Base-by-base conservation (phyloP, 2,329 filamentous ascomycete genomes). In the Cercospora sojina region DNA sequence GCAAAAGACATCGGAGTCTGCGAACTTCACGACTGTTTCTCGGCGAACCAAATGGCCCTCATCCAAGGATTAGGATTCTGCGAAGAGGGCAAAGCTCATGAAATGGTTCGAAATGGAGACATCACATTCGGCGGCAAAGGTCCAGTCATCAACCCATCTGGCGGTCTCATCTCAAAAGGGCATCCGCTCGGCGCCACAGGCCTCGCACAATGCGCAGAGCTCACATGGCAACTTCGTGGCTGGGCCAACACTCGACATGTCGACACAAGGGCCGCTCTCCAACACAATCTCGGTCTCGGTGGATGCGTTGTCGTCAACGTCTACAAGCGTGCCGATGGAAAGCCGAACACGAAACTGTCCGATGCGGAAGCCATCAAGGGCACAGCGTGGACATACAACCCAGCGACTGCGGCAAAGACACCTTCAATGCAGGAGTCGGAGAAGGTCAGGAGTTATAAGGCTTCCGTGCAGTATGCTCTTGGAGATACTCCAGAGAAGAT, bases 11-110 rank as follows among this genome's bases (percentile, higher is more conserved):
- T 94, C 69, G 88, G 90, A 75, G 91, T 98, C 16, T 93, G 92
- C 75, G 94, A 98, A 82, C 84, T 98, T 67, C 95, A 98, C 80
- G 95, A 98, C 82, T 98, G 95, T 83, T 98, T 98, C 85, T 93
- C 89, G 18, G 89, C 94, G 27, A 98, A 98, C 78, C 92, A 98
- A 83, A 91, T 98, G 90, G 86, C 95, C 60, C 89, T 88, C 1
- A 88, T 98, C 59, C 94, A 98, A 77, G 92, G 92, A 0, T 85
- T 98, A 0, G 93, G 92, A 1, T 85, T 98, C 10, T 77, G 85
- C 47, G 88, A 88, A 66, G 87, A 85, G 13, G 94, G 94, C 16
- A 94, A 92, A 79, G 95, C 94, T 0, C 93, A 97, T 78, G 92
- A 97, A 80, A 88, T 97, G 79, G 92, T 98, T 25, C 88, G 93